Conservation (phyloP, 345 rosid genomes). For the Isatis tinctoria region DNA sequence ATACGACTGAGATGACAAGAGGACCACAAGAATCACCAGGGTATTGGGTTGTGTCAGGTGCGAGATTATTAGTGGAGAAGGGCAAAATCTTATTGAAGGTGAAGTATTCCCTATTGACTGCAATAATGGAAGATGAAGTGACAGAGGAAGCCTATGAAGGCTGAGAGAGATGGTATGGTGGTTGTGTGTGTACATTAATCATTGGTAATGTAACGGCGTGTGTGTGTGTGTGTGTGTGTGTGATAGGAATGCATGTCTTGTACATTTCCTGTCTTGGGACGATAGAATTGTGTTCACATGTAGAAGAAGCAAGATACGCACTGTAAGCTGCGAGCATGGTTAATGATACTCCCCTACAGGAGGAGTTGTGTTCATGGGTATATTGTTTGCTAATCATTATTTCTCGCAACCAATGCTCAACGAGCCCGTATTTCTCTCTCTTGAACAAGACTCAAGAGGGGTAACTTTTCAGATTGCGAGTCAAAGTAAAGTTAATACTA, state of each 20-base stretch:
- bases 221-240: conserved; percentile 16
- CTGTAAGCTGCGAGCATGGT: neutral
- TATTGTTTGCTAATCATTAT: neutral
- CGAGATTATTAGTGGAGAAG: conserved; percentile 72
- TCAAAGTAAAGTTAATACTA: neutral
- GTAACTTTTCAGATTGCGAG: too few species aligned
- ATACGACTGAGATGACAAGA: conserved; percentile 85
- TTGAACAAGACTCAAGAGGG: too few species aligned
- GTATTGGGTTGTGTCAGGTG: conserved; percentile 96
- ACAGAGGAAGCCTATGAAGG: conserved; percentile 25
- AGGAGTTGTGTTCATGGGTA: neutral
- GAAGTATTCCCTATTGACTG: conserved; percentile 76
- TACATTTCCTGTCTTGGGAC: conserved; percentile 6
- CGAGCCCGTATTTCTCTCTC: too few species aligned
- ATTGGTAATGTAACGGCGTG: conserved; percentile 21
- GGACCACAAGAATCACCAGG: conserved; percentile 95
- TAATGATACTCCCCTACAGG: neutral
- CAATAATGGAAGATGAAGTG: conserved; percentile 50
- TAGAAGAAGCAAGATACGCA: neutral
- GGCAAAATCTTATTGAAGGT: conserved; percentile 90
- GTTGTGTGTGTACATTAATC: conserved; percentile 13
- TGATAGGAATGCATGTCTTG: conserved; percentile 2
- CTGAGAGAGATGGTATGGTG: neutral
- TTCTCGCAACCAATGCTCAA: neutral
- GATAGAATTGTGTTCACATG: neutral